Percentiles rank a stretch among this genome's conserved stretches.
Evolutionary conservation across 306 rosid species (phyloP).

Genomic region (Quercus alba): DNA sequence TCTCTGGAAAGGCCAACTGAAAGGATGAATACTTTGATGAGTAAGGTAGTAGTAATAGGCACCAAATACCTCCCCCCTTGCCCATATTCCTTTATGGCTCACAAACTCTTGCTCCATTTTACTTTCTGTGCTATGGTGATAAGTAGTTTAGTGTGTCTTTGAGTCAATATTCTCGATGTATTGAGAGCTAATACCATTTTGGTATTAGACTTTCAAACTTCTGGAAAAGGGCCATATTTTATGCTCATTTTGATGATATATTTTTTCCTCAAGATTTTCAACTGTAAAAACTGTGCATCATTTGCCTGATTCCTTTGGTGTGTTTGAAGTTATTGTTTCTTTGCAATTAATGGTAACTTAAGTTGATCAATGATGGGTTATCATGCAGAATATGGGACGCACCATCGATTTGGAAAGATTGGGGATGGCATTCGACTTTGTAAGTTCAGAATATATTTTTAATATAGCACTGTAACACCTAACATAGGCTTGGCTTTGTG

Average conservation of each 20-base stretch:
- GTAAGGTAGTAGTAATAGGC: too few species aligned
- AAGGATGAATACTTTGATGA: too few species aligned
- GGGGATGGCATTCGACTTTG: slow-evolving; percentile 94
- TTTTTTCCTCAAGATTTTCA: neutral
- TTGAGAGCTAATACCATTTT: neutral
- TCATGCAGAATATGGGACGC: slow-evolving; percentile 74
- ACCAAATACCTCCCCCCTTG: too few species aligned
- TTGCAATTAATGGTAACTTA: slow-evolving; percentile 1
- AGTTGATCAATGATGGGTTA: slow-evolving; percentile 19
- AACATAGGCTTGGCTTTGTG: neutral
- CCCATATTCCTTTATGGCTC: neutral
- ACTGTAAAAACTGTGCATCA: neutral
- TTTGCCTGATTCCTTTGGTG: slow-evolving; percentile 3
- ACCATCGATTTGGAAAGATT: slow-evolving; percentile 74
- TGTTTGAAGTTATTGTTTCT: neutral
- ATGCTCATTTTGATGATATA: neutral
- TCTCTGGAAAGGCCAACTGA: too few species aligned
- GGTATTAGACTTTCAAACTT: neutral
- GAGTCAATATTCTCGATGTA: neutral
- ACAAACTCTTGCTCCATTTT: neutral
- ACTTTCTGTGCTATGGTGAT: neutral
- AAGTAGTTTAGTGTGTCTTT: neutral
- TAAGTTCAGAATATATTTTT: slow-evolving; percentile 42
- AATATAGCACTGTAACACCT: neutral
- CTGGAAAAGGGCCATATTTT: neutral